Evolutionary conservation across 2,329 filamentous ascomycete genomes (phyloP), one percentile per base, ranked within the genome.

Genomic region (Arthrinium puccinioides): DNA sequence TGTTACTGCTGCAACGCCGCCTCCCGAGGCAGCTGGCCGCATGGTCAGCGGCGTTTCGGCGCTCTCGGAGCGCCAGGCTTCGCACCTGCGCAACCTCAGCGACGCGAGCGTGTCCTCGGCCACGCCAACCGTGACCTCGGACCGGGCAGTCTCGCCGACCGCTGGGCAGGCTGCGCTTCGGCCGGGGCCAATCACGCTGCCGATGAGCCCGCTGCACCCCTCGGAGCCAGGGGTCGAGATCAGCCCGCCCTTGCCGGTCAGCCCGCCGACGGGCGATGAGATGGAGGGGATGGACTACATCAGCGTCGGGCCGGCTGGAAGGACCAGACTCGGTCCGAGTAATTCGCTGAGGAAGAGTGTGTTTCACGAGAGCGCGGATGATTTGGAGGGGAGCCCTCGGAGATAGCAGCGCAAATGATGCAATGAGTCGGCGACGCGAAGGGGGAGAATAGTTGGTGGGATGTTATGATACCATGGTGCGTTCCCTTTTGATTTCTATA

Each of bases 81-180:
- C 55, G 9, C 66, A 69, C 39, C 45, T 67, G 37, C 57, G 66
- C 2, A 58, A 67, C 26, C 54, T 62, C 30, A 68, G 64, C 50
- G 62, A 64, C 41, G 52, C 53, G 2, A 66, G 62, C 3, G 59
- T 66, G 18, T 61, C 56, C 39, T 62, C 61, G 23, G 52, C 43
- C 11, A 36, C 19, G 25, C 36, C 34, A 20, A 36, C 30, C 25
- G 13, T 27, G n/a, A n/a, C n/a, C 25, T n/a, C 25, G 10, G 25
- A 27, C 27, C n/a, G 26, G 35, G 19, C 40, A 21, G 42, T 36
- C 39, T 29, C 37, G 5, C 38, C 38, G 21, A 36, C 38, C 11
- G 23, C 15, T 38, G 36, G 24, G 31, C n/a, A n/a, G 20, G 4
- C 20, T 33, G 20, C n/a, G 14, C 16, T 19, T n/a, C 11, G 15